Conservation (phyloP, 495 filamentous ascomycete genomes). For the Aspergillus diversus region DNA sequence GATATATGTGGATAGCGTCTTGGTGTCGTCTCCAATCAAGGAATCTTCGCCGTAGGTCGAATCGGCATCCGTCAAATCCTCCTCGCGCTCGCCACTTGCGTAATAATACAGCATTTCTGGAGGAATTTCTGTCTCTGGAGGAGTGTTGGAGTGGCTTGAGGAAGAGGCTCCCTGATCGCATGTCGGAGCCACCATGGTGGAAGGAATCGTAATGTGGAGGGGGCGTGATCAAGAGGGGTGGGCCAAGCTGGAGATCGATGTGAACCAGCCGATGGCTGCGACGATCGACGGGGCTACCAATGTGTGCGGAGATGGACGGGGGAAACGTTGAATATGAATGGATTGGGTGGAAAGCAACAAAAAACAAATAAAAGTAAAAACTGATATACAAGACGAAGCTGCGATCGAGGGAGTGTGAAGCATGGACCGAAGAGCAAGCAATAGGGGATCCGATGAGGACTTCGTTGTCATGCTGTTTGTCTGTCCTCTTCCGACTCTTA, state of each 20-base stretch:
- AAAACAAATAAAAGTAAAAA: not conserved
- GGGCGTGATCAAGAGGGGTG: not conserved
- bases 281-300: not conserved
- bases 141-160: slow-evolving; percentile 4
- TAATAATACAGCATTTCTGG: slow-evolving; percentile 7
- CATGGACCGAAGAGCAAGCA: not conserved
- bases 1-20: slow-evolving; percentile 28
- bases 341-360: not conserved
- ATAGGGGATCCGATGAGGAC: not conserved
- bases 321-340: not conserved
- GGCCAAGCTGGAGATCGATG: slow-evolving; percentile 1
- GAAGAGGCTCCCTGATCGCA: slow-evolving; percentile 4
- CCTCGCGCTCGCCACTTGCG: slow-evolving; percentile 9
- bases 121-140: not conserved
- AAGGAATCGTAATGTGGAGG: not conserved
- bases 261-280: not conserved
- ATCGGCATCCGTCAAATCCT: slow-evolving; percentile 23
- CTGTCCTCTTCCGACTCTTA: too few species aligned
- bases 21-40: slow-evolving; percentile 27
- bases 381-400: too few species aligned
- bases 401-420: too few species aligned
- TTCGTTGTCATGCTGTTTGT: too few species aligned
- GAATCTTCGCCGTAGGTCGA: slow-evolving; percentile 32
- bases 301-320: not conserved
- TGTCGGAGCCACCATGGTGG: not conserved